These are phyloP conservation scores for Dillenia suffruticosa DNA, from an alignment of 164 flowering plant species.

Conservation along the genomic window DNA sequence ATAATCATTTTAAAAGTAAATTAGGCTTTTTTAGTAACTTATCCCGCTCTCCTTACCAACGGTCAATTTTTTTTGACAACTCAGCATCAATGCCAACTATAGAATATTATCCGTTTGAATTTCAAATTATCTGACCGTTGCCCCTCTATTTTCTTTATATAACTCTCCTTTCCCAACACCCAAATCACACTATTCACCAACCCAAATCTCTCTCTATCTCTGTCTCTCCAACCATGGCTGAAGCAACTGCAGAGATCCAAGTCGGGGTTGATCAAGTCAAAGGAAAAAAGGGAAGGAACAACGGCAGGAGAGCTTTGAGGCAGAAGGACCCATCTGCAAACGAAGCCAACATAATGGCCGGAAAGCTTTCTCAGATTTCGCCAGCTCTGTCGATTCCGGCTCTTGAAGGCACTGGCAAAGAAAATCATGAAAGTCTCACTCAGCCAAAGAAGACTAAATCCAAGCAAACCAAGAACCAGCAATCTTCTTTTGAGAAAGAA, in stretches of 20 bases:
- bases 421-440: conserved; percentile 48
- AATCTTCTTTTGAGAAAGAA: conserved; percentile 54
- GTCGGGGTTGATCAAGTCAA: conserved; percentile 14
- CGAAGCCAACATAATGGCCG: conserved; percentile 50
- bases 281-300: conserved; percentile 32
- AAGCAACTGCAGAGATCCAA: conserved; percentile 17
- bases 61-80: background rate
- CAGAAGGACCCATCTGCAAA: conserved; percentile 43
- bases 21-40: too few species aligned
- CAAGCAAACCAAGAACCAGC: conserved; percentile 12
- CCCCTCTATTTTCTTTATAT: background rate
- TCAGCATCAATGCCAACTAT: background rate
- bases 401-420: conserved; percentile 26
- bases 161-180: background rate
- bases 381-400: conserved; percentile 18
- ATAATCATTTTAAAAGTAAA: too few species aligned
- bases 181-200: background rate
- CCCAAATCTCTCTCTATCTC: conserved; percentile 9
- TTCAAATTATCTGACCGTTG: conserved; percentile 45
- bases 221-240: conserved; percentile 30
- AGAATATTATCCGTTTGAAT: conserved; percentile 20
- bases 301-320: conserved; percentile 48
- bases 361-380: conserved; percentile 25
- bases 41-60: background rate
- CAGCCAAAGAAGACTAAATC: conserved; percentile 28